Evolutionary conservation across 1,284 basidiomycete genomes (phyloP), one percentile per base, ranked within the genome.

Genomic region (Apiotrichum gracile): DNA sequence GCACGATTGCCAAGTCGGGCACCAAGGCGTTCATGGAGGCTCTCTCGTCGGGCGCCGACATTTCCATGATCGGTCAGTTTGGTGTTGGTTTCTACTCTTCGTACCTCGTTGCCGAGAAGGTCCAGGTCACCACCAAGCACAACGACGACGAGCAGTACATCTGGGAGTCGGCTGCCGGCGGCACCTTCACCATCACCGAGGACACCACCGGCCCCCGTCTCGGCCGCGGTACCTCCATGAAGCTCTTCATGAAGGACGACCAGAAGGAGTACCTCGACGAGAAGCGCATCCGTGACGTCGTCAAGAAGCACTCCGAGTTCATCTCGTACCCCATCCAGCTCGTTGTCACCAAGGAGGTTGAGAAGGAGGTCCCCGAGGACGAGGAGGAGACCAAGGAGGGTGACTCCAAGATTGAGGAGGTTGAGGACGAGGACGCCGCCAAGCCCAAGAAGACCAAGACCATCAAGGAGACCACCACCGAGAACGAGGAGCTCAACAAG

Each of bases 241-340:
- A 90, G 67, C 86, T 99, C 62, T 91, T 80, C 83, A 81, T 99
- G 76, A 98, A 98, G 83, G 96, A 98, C 76, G 94, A 99, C 77
- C 92, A 97, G 79, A 85, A 88, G 64, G 96, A 98, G 78, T 98
- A 97, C 81, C 84, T 97, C 55, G 94, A 98, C 81, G 96, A 98
- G 84, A 97, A 97, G 84, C 86, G 85, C 77, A 92, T 98, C 84
- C 94, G 94, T 81, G 96, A 98, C 68, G 91, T 96, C 65, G 94
- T 99, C 77, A 98, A 98, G 85, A 98, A 98, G 84, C 96, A 99
- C 84, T 98, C 96, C 72, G 94, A 98, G 80, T 98, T 98, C 82
- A 99, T 98, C 80, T 97, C 94, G 46, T 98, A 98, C 82, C 96
- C 94, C 63, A 99, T 98, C 73, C 93, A 98, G 78, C 85, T 99